A percentile compares a stretch with the other conserved stretches of the same genome.
These are phyloP conservation scores for Pezicula carpinea DNA, from an alignment of 2,329 filamentous ascomycete genomes.

Conservation along the genomic window DNA sequence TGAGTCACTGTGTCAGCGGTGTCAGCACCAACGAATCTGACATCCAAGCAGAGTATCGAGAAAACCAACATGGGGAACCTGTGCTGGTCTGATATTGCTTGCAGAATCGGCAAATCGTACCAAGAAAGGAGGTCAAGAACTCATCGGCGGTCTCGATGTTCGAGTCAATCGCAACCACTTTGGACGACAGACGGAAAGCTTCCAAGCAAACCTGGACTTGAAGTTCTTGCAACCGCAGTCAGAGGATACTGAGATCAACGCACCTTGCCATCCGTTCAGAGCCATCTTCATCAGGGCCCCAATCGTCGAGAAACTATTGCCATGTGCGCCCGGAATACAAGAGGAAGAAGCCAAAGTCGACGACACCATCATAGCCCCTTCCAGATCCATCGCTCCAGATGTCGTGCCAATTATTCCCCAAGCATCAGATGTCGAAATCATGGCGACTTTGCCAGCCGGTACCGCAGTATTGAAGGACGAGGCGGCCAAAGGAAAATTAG, in stretches of 20 bases:
- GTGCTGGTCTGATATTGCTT: constrained; percentile 87
- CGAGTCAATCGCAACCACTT: constrained; percentile 93
- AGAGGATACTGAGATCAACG: constrained; percentile 21
- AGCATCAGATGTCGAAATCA: constrained; percentile 38
- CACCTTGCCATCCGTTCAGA: constrained; percentile 52
- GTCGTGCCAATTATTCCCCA: constrained; percentile 14
- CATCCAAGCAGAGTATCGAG: constrained; percentile 53
- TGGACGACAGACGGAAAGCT: constrained; percentile 87
- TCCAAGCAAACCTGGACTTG: constrained; percentile 69
- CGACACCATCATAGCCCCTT: constrained; percentile 27
- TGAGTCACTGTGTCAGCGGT: constrained; percentile 38
- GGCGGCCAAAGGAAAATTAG: constrained; percentile 32
- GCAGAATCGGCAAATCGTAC: constrained; percentile 82
- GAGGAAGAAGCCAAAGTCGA: constrained; percentile 38
- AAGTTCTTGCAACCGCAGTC: constrained; percentile 57
- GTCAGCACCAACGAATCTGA: constrained; percentile 9
- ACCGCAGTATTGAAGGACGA: constrained; percentile 34
- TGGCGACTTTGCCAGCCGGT: constrained; percentile 45
- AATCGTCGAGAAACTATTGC: constrained; percentile 79
- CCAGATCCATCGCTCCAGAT: constrained; percentile 15
- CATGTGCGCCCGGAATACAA: constrained; percentile 26
- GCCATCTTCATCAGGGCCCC: constrained; percentile 93
- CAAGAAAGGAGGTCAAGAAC: constrained; percentile 86
- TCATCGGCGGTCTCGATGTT: constrained; percentile 88
- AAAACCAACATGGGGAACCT: constrained; percentile 92